Conservation (phyloP, 2,329 filamentous ascomycete species). For the Aspergillus viridinutans region DNA sequence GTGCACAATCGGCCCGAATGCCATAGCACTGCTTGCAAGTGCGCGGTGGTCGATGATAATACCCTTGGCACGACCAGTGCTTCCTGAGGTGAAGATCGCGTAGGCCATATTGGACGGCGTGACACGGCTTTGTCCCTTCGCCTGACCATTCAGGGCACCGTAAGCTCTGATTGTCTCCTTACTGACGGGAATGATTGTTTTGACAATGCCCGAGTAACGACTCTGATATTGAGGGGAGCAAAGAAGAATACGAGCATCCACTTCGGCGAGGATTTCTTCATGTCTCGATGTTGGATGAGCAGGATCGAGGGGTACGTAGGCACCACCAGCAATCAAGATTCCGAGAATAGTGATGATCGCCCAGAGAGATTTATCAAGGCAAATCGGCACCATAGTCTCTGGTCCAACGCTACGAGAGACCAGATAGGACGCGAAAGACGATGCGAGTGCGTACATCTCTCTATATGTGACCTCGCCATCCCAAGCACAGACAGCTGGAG, state of each 20-base stretch:
- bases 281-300: slow-evolving; percentile 32
- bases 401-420: slow-evolving; percentile 29
- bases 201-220: slow-evolving; percentile 26
- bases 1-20: slow-evolving; percentile 23
- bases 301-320: slow-evolving; percentile 32
- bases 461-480: slow-evolving; percentile 32
- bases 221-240: slow-evolving; percentile 29
- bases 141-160: slow-evolving; percentile 13
- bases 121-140: slow-evolving; percentile 2
- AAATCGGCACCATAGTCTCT: slow-evolving; percentile 30
- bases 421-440: slow-evolving; percentile 28
- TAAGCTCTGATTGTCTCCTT: slow-evolving; percentile 28
- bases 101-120: slow-evolving; percentile 29
- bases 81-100: slow-evolving; percentile 36
- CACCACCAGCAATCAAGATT: slow-evolving; percentile 32
- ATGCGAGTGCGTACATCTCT: slow-evolving; percentile 27
- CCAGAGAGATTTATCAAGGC: slow-evolving; percentile 34
- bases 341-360: slow-evolving; percentile 30
- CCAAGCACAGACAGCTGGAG: slow-evolving; percentile 33
- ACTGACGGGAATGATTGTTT: slow-evolving; percentile 30
- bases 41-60: slow-evolving; percentile 35
- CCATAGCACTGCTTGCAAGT: slow-evolving; percentile 28
- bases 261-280: slow-evolving; percentile 29
- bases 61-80: slow-evolving; percentile 36
- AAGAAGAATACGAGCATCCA: slow-evolving; percentile 29